Percentiles rank a stretch among this genome's conserved stretches.
phyloP scores from a whole-genome alignment of 495 filamentous ascomycete genomes.

The Aspergillus saccharolyticus region DNA sequence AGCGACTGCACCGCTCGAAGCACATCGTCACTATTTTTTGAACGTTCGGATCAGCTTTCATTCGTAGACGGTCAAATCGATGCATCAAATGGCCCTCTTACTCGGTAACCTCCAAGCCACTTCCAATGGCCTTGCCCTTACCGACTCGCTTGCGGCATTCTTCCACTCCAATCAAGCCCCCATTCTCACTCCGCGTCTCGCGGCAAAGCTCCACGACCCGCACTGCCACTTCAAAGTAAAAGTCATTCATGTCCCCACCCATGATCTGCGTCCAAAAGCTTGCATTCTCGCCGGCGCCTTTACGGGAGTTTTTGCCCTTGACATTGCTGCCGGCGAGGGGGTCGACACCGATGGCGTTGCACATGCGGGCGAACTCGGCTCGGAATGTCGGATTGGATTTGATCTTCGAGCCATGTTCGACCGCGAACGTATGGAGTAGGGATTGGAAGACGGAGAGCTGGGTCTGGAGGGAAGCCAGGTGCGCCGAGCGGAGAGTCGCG shows the following conservation, averaged over 20 bases:
- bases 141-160: slow-evolving; percentile 73
- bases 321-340: slow-evolving; percentile 72
- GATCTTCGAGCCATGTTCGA: slow-evolving; percentile 90
- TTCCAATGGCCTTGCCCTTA: slow-evolving; percentile 65
- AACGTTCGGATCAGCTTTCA: too few relatives aligned
- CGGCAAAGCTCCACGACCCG: slow-evolving; percentile 90
- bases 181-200: slow-evolving; percentile 83
- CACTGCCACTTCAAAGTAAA: slow-evolving; percentile 95
- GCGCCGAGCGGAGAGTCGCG: slow-evolving; percentile 69
- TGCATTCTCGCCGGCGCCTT: slow-evolving; percentile 41
- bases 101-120: slow-evolving; percentile 65
- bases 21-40: slow-evolving; percentile 75
- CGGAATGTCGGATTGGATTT: slow-evolving; percentile 92
- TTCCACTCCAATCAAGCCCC: slow-evolving; percentile 77
- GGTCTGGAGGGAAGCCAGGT: slow-evolving; percentile 76
- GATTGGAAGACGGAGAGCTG: slow-evolving; percentile 96
- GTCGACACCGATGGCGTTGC: slow-evolving; percentile 92
- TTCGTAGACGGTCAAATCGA: too few relatives aligned
- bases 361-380: slow-evolving; percentile 97
- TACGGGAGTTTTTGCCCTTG: slow-evolving; percentile 46
- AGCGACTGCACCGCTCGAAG: slow-evolving; percentile 83
- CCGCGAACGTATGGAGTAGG: slow-evolving; percentile 86
- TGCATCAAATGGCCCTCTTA: slow-evolving; percentile 21
- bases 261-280: slow-evolving; percentile 92
- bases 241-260: slow-evolving; percentile 89